Evolutionary conservation across 1,284 basidiomycete species (phyloP).

Genomic region (Ustilago xerochloae): DNA sequence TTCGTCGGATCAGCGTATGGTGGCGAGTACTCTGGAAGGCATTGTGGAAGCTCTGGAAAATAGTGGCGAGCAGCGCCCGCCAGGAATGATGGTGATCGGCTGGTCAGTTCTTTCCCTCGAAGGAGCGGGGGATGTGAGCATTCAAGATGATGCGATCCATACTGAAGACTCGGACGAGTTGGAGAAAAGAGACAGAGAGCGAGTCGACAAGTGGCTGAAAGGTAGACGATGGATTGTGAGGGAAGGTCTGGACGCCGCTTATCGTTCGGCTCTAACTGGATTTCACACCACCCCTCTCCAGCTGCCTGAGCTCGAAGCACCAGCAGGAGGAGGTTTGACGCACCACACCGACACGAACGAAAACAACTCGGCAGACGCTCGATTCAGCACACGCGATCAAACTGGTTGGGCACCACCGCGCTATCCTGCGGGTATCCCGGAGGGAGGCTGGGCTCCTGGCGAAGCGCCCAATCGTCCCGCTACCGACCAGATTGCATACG

Average conservation of each 20-base stretch:
- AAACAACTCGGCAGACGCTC: not conserved
- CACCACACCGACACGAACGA: conserved; percentile 15
- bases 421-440: conserved; percentile 35
- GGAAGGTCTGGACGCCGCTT: conserved; percentile 57
- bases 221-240: conserved; percentile 41
- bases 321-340: not conserved
- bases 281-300: conserved; percentile 26
- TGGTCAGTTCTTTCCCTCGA: conserved; percentile 77
- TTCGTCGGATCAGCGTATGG: conserved; percentile 87
- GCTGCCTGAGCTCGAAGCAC: conserved; percentile 6
- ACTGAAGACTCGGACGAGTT: conserved; percentile 8
- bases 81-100: conserved; percentile 94
- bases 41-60: conserved; percentile 80
- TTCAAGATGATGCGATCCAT: conserved; percentile 70
- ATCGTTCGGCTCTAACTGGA: conserved; percentile 20
- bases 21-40: conserved; percentile 81
- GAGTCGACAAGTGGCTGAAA: conserved; percentile 51
- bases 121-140: conserved; percentile 71
- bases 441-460: conserved; percentile 43
- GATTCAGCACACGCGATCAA: conserved; percentile 26
- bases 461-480: conserved; percentile 45
- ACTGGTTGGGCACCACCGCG: conserved; percentile 60
- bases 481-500: conserved; percentile 22
- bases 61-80: conserved; percentile 86
- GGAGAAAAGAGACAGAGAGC: conserved; percentile 26